Evolutionary conservation across 2,329 filamentous ascomycete genomes (phyloP).

Genomic region (Botrytis cinerea): DNA sequence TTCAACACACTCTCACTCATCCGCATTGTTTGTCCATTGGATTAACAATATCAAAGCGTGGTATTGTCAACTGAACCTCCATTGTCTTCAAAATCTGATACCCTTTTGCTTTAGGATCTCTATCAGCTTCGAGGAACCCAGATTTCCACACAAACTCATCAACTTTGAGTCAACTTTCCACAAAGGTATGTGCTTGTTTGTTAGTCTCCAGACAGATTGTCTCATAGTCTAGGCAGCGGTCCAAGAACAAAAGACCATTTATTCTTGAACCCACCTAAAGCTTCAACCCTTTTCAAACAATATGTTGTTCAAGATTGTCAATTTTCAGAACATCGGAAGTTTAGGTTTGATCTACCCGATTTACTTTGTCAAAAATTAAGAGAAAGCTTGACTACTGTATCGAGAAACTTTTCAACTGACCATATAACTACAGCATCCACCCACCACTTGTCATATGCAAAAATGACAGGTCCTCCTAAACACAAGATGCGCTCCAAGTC

Average conservation of each 20-base stretch:
- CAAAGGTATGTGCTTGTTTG: background rate
- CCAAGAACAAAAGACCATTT: background rate
- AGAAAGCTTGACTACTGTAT: background rate
- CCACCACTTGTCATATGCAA: background rate
- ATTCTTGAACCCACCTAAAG: background rate
- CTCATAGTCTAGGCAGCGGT: background rate
- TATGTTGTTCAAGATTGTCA: background rate
- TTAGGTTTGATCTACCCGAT: background rate
- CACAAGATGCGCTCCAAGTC: background rate
- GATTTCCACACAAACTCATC: background rate
- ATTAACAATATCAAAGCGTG: background rate
- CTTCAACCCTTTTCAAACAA: background rate
- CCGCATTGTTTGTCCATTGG: background rate
- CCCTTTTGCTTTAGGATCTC: background rate
- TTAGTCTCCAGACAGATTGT: accelerated
- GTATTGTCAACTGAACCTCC: background rate
- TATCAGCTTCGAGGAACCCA: background rate
- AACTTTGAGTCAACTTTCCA: background rate
- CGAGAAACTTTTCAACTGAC: background rate
- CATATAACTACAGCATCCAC: background rate
- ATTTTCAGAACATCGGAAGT: background rate
- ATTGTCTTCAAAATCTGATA: background rate
- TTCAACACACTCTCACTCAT: background rate
- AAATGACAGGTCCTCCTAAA: background rate
- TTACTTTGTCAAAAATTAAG: background rate